A percentile compares a stretch with the other conserved stretches of the same genome.
These are phyloP conservation scores for Casuarina cunninghamiana DNA, from an alignment of 306 rosid species.

Conservation along the genomic window DNA sequence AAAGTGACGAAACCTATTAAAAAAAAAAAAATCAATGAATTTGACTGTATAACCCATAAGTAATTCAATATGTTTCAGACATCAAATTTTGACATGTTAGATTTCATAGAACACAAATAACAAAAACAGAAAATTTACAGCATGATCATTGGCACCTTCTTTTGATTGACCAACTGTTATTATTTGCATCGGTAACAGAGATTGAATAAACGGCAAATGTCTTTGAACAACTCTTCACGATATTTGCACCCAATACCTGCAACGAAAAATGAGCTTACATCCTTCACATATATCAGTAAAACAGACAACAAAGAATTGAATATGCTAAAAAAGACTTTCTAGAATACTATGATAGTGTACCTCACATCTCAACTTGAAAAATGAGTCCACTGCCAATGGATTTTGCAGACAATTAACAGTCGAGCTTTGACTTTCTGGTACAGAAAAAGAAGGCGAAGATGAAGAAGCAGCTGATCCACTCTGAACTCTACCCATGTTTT, in stretches of 20 bases:
- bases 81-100: slow-evolving; percentile 2
- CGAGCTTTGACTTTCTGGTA: slow-evolving; percentile 39
- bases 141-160: slow-evolving; percentile 66
- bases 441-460: slow-evolving; percentile 55
- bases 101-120: slow-evolving; percentile 13
- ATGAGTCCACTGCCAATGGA: slow-evolving; percentile 63
- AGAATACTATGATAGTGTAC: slow-evolving; percentile 42
- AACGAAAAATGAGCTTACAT: slow-evolving; percentile 35
- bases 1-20: slow-evolving; percentile 88
- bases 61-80: slow-evolving; percentile 8
- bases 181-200: slow-evolving; percentile 83
- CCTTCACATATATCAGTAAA: slow-evolving; percentile 26
- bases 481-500: slow-evolving; percentile 65
- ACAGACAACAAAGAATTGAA: slow-evolving; percentile 22
- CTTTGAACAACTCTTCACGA: slow-evolving; percentile 92
- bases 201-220: slow-evolving; percentile 95
- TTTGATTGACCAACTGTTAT: slow-evolving; percentile 93
- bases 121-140: slow-evolving; percentile 19
- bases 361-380: slow-evolving; percentile 95
- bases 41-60: slow-evolving; percentile 22
- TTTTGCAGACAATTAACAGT: slow-evolving; percentile 52
- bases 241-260: slow-evolving; percentile 97
- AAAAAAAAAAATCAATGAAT: slow-evolving; percentile 10
- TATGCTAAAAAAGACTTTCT: slow-evolving; percentile 8
- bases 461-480: slow-evolving; percentile 92